Conservation (phyloP, 495 filamentous ascomycete genomes). For the Tuber magnatum region DNA sequence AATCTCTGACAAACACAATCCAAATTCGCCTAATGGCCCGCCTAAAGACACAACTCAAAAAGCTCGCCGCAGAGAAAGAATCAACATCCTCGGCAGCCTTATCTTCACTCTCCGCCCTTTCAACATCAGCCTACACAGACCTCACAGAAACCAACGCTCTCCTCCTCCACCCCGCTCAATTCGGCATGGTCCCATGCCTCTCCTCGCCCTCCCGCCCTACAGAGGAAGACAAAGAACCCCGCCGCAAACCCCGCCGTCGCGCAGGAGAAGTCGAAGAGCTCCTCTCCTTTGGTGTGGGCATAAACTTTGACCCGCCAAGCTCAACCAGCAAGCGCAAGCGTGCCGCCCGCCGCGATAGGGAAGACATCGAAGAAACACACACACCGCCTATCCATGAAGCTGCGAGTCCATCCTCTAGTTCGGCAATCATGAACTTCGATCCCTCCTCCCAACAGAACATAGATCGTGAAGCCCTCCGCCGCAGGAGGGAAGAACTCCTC, state of each 20-base stretch:
- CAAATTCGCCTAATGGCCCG: constrained; percentile 75
- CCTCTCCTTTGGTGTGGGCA: constrained; percentile 54
- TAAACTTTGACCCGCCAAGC: constrained; percentile 42
- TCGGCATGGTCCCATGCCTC: constrained; percentile 55
- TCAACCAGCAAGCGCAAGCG: constrained; percentile 62
- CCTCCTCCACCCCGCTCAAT: constrained; percentile 86
- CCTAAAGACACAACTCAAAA: constrained; percentile 65
- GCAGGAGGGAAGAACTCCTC: constrained; percentile 51
- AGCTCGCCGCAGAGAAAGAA: constrained; percentile 82
- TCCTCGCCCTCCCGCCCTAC: constrained; percentile 32
- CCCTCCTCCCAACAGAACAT: not conserved
- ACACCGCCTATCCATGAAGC: constrained; percentile 40
- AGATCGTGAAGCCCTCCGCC: constrained; percentile 20
- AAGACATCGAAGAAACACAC: constrained; percentile 49
- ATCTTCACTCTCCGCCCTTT: constrained; percentile 32
- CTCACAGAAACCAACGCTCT: constrained; percentile 81
- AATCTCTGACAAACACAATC: constrained; percentile 65
- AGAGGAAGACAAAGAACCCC: constrained; percentile 38
- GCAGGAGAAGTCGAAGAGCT: constrained; percentile 64
- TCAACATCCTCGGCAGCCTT: constrained; percentile 32
- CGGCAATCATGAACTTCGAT: constrained; percentile 1
- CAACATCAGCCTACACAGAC: constrained; percentile 47
- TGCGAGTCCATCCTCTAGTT: constrained; percentile 13
- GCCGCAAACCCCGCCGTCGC: constrained; percentile 72
- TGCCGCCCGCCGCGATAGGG: constrained; percentile 51